Evolutionary conservation across 306 rosid species (phyloP).

Genomic region (Astragalus glycyphyllos): DNA sequence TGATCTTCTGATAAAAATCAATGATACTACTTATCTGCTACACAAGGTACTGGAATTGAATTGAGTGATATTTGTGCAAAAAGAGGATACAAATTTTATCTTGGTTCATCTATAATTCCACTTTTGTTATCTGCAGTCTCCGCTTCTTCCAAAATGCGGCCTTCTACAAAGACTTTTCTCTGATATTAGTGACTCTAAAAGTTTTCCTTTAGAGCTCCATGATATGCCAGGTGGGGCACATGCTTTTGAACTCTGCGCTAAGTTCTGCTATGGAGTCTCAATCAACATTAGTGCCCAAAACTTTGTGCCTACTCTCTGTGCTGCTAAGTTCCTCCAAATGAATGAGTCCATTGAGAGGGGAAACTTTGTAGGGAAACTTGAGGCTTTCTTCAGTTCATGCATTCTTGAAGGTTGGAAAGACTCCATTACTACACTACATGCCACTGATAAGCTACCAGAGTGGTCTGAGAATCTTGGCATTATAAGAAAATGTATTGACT

Average conservation of each 20-base stretch:
- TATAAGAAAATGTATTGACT: constrained; percentile 85
- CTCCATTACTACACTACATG: constrained; percentile 68
- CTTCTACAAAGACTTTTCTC: constrained; percentile 80
- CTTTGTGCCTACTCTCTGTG: constrained; percentile 73
- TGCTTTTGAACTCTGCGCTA: constrained; percentile 87
- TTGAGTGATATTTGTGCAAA: constrained; percentile 4
- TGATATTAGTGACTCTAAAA: constrained; percentile 54
- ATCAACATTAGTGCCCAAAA: constrained; percentile 88
- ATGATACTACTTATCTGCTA: constrained; percentile 66
- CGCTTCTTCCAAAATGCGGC: constrained; percentile 77
- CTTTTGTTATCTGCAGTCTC: constrained; percentile 72
- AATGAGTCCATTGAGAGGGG: constrained; percentile 75
- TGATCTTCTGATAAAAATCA: constrained; percentile 72
- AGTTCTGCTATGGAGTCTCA: constrained; percentile 89
- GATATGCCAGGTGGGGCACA: constrained; percentile 89
- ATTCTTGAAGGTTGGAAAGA: constrained; percentile 96
- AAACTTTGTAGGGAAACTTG: constrained; percentile 77
- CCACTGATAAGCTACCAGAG: constrained; percentile 71
- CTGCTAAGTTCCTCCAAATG: constrained; percentile 89
- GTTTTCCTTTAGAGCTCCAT: constrained; percentile 67
- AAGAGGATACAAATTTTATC: constrained; percentile 8
- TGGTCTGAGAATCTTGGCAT: constrained; percentile 92
- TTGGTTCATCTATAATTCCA: constrained; percentile 47
- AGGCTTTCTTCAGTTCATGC: constrained; percentile 85
- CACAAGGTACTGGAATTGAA: constrained; percentile 73